phyloP scores from a whole-genome alignment of 345 rosid species.

The Angophora floribunda region DNA sequence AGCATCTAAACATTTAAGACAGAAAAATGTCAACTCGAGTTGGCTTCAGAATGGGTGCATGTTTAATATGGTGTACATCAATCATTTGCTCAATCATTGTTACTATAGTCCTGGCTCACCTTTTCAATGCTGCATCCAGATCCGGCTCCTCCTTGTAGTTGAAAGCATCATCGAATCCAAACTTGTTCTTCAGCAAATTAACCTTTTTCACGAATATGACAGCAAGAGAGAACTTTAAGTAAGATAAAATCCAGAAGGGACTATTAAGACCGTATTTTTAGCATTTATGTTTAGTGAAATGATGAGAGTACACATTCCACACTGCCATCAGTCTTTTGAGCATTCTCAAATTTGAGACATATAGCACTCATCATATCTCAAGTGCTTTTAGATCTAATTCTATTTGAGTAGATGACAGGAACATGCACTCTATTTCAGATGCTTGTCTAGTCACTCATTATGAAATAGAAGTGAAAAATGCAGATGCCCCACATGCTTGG shows the following conservation, averaged over 20 bases:
- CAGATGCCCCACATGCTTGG: background rate
- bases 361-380: background rate
- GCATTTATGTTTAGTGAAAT: background rate
- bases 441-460: background rate
- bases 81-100: background rate
- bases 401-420: background rate
- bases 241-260: background rate
- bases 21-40: background rate
- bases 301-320: background rate
- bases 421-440: background rate
- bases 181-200: slow-evolving; percentile 30
- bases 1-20: background rate
- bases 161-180: slow-evolving; percentile 53
- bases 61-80: background rate
- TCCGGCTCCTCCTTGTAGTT: slow-evolving; percentile 37
- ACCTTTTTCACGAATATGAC: slow-evolving; percentile 6
- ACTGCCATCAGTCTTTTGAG: background rate
- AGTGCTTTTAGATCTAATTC: background rate
- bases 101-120: slow-evolving; percentile 3
- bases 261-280: too few relatives aligned
- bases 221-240: background rate
- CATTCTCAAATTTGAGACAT: background rate
- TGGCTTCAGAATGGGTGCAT: background rate
- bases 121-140: slow-evolving; percentile 30
- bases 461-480: background rate